These are phyloP conservation scores for Lachnellula hyalina DNA, from an alignment of 2,329 filamentous ascomycete genomes.

Conservation along the genomic window DNA sequence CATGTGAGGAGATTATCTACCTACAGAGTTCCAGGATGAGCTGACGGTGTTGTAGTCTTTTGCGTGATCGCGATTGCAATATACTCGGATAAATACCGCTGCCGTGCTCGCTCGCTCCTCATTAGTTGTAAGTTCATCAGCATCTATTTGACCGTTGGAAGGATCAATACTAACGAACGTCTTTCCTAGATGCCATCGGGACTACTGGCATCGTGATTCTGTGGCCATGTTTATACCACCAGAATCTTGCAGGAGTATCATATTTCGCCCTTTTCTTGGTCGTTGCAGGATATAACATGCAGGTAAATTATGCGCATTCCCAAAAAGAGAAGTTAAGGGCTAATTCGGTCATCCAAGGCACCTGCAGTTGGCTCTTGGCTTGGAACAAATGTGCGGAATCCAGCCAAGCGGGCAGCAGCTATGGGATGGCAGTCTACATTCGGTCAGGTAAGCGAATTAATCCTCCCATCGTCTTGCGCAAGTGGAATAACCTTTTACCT, in stretches of 20 bases:
- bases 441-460: conserved; percentile 27
- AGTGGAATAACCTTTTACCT: neutral
- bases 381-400: conserved; percentile 26
- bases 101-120: conserved; percentile 7
- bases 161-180: neutral
- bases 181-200: neutral
- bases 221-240: conserved; percentile 6
- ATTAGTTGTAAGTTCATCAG: conserved; percentile 1
- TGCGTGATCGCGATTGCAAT: conserved; percentile 6
- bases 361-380: conserved; percentile 47
- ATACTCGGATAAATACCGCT: conserved; percentile 7
- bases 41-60: neutral
- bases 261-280: conserved; percentile 80
- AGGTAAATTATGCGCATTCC: too few relatives aligned
- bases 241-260: conserved; percentile 50
- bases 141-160: neutral
- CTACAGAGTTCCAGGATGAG: too few relatives aligned
- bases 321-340: too few relatives aligned
- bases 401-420: conserved; percentile 26
- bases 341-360: neutral
- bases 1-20: neutral
- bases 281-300: conserved; percentile 79
- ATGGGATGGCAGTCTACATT: conserved; percentile 29
- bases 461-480: neutral
- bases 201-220: conserved; percentile 6